A percentile compares a stretch with the other conserved stretches of the same genome.
These are phyloP conservation scores for Arxiozyma slooffiae DNA, from an alignment of 1,139 yeast genomes.

Conservation along the genomic window DNA sequence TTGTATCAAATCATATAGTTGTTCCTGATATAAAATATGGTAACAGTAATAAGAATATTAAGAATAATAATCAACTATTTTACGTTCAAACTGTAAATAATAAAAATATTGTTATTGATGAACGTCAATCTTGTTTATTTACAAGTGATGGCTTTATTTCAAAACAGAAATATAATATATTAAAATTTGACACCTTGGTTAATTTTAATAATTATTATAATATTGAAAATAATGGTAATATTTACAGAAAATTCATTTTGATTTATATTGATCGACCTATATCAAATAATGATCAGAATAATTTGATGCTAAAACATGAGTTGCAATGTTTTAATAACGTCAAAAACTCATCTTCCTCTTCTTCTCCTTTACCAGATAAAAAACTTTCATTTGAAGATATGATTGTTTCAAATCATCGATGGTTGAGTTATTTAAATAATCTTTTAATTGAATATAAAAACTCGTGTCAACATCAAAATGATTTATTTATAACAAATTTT, in stretches of 20 bases:
- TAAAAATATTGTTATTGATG: not conserved
- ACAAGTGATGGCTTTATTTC: constrained; percentile 50
- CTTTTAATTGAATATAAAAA: constrained; percentile 22
- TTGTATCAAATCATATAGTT: constrained; percentile 61
- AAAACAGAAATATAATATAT: constrained; percentile 39
- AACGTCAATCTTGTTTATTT: constrained; percentile 27
- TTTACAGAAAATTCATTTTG: constrained; percentile 38
- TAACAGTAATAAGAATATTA: not conserved
- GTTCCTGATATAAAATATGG: too few species aligned
- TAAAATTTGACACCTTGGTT: constrained; percentile 37
- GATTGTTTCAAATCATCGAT: constrained; percentile 20
- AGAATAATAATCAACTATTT: constrained; percentile 14
- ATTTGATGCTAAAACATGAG: not conserved
- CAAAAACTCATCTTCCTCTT: not conserved
- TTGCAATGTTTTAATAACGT: not conserved
- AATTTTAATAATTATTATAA: constrained; percentile 39
- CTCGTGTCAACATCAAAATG: constrained; percentile 2
- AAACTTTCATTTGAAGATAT: constrained; percentile 15
- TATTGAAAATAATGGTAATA: constrained; percentile 10
- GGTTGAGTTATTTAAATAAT: constrained; percentile 21
- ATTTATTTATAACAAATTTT: constrained; percentile 9
- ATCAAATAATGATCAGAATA: constrained; percentile 2
- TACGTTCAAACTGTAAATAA: constrained; percentile 45
- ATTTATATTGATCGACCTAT: constrained; percentile 45
- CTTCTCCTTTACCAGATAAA: not conserved